These are phyloP conservation scores for Rhinocladiella similis DNA, from an alignment of 2,329 filamentous ascomycete species.

Conservation along the genomic window DNA sequence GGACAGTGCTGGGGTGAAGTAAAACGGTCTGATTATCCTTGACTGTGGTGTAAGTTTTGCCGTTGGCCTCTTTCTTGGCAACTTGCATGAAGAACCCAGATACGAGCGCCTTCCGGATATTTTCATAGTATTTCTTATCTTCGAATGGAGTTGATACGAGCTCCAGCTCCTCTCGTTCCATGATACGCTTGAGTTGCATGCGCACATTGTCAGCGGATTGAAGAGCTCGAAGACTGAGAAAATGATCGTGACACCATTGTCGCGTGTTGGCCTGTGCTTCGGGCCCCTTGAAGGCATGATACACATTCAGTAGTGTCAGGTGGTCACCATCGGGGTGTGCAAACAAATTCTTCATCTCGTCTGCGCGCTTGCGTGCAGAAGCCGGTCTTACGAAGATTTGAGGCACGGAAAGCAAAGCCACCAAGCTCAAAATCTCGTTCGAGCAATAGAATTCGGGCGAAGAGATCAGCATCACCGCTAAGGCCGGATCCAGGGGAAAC, in stretches of 20 bases:
- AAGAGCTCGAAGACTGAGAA: slow-evolving; percentile 83
- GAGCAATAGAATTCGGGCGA: slow-evolving; percentile 98
- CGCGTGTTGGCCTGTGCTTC: slow-evolving; percentile 71
- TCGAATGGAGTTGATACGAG: slow-evolving; percentile 87
- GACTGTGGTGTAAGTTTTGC: slow-evolving; percentile 91
- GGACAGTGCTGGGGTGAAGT: slow-evolving; percentile 88
- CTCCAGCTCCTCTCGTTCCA: slow-evolving; percentile 87
- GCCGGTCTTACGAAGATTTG: slow-evolving; percentile 90
- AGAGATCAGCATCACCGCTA: slow-evolving; percentile 97
- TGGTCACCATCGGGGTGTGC: slow-evolving; percentile 93
- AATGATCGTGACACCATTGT: slow-evolving; percentile 97
- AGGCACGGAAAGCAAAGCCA: slow-evolving; percentile 88
- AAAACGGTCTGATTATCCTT: slow-evolving; percentile 95
- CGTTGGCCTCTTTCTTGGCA: slow-evolving; percentile 83
- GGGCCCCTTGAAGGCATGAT: slow-evolving; percentile 89
- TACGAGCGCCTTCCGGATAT: slow-evolving; percentile 89
- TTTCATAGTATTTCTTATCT: slow-evolving; percentile 96
- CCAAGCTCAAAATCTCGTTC: slow-evolving; percentile 95
- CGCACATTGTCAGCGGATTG: slow-evolving; percentile 94
- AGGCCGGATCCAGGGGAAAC: slow-evolving; percentile 88
- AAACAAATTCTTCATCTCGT: slow-evolving; percentile 96
- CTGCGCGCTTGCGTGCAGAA: slow-evolving; percentile 81
- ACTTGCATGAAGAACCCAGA: slow-evolving; percentile 99
- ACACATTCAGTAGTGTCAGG: slow-evolving; percentile 92
- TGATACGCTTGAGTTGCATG: slow-evolving; percentile 87